phyloP scores from a whole-genome alignment of 2,329 filamentous ascomycete species.

The Bretziella fagacearum region DNA sequence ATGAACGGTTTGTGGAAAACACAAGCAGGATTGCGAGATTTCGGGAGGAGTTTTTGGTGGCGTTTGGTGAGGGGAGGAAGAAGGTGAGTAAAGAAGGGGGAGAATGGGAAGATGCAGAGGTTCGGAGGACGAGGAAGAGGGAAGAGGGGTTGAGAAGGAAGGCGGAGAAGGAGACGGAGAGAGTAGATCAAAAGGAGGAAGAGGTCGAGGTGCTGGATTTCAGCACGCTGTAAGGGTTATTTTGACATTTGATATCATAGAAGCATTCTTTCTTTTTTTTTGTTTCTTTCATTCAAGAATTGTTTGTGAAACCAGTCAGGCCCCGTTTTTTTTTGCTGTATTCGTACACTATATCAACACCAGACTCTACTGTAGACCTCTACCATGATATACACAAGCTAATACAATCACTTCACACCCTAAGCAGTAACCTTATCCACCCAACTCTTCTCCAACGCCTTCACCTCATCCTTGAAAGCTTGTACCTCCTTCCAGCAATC shows the following conservation, averaged over 20 bases:
- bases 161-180: conserved; percentile 5
- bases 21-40: conserved; percentile 50
- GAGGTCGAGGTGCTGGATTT: not conserved
- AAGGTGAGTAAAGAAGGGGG: conserved; percentile 19
- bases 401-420: not conserved
- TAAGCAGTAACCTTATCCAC: conserved; percentile 52
- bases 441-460: conserved; percentile 70
- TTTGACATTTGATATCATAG: no score
- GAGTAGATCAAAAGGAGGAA: not conserved
- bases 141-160: conserved; percentile 37
- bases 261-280: no score
- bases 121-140: conserved; percentile 37
- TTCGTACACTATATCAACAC: conserved; percentile 7
- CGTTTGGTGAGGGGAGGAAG: conserved; percentile 11
- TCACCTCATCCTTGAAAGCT: conserved; percentile 76
- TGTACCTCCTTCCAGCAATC: conserved; percentile 94
- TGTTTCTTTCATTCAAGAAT: no score
- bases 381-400: conserved; percentile 9
- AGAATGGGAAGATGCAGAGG: conserved; percentile 38
- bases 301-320: not conserved
- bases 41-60: conserved; percentile 27
- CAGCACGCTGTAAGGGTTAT: not conserved
- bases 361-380: conserved; percentile 2
- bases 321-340: conserved; percentile 1
- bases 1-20: conserved; percentile 59